phyloP scores from a whole-genome alignment of 768 basidiomycete species.

The Cystofilobasidium ferigula region DNA sequence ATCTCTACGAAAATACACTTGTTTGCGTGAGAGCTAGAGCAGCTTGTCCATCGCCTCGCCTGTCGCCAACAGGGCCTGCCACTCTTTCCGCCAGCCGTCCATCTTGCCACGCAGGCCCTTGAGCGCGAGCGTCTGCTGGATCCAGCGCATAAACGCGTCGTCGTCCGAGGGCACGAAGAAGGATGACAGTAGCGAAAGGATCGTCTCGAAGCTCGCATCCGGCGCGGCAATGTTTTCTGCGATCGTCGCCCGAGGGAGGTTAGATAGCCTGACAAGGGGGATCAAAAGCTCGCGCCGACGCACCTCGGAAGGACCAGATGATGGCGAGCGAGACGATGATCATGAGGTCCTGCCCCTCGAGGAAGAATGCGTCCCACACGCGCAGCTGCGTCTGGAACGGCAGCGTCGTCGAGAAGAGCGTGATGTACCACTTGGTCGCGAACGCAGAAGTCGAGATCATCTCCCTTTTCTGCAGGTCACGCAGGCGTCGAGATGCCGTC shows the following conservation, averaged over 20 bases:
- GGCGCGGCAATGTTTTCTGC: conserved; percentile 72
- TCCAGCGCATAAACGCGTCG: conserved; percentile 68
- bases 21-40: not conserved
- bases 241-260: not conserved
- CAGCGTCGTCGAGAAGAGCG: conserved; percentile 86
- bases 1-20: too few relatives aligned
- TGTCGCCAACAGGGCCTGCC: conserved; percentile 46
- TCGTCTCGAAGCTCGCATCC: conserved; percentile 75
- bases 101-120: conserved; percentile 63
- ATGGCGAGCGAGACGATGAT: conserved; percentile 75
- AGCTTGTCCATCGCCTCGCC: conserved; percentile 32
- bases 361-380: conserved; percentile 84
- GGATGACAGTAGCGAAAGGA: conserved; percentile 79
- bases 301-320: conserved; percentile 82
- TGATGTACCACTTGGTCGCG: conserved; percentile 99
- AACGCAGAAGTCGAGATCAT: conserved; percentile 88
- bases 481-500: not conserved
- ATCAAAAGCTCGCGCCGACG: conserved; percentile 32
- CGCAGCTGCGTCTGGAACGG: conserved; percentile 90
- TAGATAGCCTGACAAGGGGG: not conserved
- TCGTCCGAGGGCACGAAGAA: conserved; percentile 92
- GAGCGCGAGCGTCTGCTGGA: conserved; percentile 50
- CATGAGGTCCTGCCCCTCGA: conserved; percentile 83
- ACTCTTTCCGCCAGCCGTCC: conserved; percentile 64
- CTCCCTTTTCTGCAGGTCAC: conserved; percentile 55